Conservation (phyloP, 768 basidiomycete genomes). For the Panaeolus papilionaceus region DNA sequence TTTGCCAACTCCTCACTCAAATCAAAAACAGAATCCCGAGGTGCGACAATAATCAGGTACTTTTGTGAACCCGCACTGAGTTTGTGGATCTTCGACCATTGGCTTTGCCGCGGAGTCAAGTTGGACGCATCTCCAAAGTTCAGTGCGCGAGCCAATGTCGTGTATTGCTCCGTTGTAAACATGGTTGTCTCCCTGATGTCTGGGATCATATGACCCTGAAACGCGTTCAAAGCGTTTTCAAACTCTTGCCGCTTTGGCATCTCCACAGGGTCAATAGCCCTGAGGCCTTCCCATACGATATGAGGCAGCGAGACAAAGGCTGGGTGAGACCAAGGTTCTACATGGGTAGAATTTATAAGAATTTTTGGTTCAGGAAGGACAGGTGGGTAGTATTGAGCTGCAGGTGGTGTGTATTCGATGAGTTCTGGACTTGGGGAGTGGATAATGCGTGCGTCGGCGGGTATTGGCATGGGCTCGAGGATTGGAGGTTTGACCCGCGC, state of each 20-base stretch:
- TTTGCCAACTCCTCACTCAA: conserved; percentile 57
- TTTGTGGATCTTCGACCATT: conserved; percentile 67
- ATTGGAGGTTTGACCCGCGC: conserved; percentile 26
- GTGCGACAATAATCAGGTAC: conserved; percentile 61
- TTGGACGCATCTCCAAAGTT: conserved; percentile 46
- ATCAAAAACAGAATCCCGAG: conserved; percentile 64
- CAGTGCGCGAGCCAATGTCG: conserved; percentile 54
- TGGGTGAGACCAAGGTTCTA: conserved; percentile 66
- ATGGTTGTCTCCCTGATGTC: conserved; percentile 67
- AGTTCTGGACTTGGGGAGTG: conserved; percentile 26
- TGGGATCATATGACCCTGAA: conserved; percentile 56
- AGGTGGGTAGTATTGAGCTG: conserved; percentile 45
- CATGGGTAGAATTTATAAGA: conserved; percentile 44
- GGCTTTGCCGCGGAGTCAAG: conserved; percentile 44
- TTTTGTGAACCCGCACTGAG: conserved; percentile 66
- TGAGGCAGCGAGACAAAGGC: conserved; percentile 67
- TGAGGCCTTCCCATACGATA: conserved; percentile 59
- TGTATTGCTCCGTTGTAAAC: conserved; percentile 60
- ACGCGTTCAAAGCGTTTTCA: conserved; percentile 53
- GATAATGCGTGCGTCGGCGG: conserved; percentile 19
- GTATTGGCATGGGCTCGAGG: conserved; percentile 29
- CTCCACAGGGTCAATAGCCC: conserved; percentile 56
- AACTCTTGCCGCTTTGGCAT: conserved; percentile 64
- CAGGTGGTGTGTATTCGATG: conserved; percentile 19
- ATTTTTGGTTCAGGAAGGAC: conserved; percentile 44